Base-by-base conservation (phyloP, 1,139 yeast genomes). In the Blastobotrys apis region DNA sequence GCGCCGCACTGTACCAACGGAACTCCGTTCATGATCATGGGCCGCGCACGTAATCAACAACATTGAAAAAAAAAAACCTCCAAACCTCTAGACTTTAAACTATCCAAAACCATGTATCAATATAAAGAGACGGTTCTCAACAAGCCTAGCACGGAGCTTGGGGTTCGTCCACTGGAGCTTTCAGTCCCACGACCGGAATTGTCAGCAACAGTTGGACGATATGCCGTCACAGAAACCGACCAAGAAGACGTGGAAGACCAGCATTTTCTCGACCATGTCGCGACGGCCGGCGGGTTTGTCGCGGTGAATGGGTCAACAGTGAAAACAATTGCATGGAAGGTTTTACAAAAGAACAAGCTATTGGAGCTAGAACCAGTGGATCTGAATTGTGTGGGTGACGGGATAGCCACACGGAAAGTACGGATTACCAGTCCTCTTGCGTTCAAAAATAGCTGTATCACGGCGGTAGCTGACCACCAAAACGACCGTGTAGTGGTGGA, bases 321-420 rank as follows among this genome's bases (percentile, higher is more conserved):
- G 34, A 17, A 17, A 25, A 49, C 54, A 6, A 42, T 58, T 33
- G 38, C 46, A n/a, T 58, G 60, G 58, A 47, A 56, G 13, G 44
- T 57, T 2, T 38, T 57, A 20, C 44, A 41, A 22, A 47, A 51
- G 15, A 35, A 50, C n/a, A 48, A 39, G 2, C 49, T 52, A 10
- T 40, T 59, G 15, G 60, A 57, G 42, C 46, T 59, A 19, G 53
- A 52, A 25, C 55, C 51, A 3, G 46, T 55, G 12, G 62, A 58
- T 44, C 16, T 54, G 2, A 36, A 37, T 5, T n/a, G n/a, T n/a
- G 32, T 41, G 16, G 32, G 38, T 21, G 16, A 33, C 26, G 44
- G 5, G 5, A 25, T 17, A n/a, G 19, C 23, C 15, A 39, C 48
- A 33, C 50, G 59, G n/a, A 52, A 51, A 29, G 49, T 59, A n/a